A percentile compares a stretch with the other conserved stretches of the same genome.
phyloP scores from a whole-genome alignment of 2,329 filamentous ascomycete genomes.

The Botryotinia narcissicola region DNA sequence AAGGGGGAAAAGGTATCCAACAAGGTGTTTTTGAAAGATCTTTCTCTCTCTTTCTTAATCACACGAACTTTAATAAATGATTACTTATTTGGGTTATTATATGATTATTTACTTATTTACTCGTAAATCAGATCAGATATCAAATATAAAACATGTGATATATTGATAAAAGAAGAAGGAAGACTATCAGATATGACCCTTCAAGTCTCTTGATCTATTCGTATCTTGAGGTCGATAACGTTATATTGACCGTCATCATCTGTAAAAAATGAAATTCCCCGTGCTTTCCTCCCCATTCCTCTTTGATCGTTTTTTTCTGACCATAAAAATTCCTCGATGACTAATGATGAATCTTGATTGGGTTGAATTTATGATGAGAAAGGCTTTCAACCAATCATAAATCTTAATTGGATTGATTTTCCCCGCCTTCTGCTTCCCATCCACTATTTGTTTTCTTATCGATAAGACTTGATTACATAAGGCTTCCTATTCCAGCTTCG shows the following conservation, averaged over 20 bases:
- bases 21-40: conserved; percentile 13
- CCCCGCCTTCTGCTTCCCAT: not conserved
- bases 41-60: not conserved
- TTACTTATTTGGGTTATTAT: too few relatives aligned
- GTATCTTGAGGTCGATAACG: not conserved
- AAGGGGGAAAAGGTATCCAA: conserved; percentile 9
- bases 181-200: not conserved
- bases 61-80: too few relatives aligned
- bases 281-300: not conserved
- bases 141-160: not conserved
- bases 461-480: not conserved
- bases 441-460: not conserved
- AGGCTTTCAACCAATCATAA: not conserved
- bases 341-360: not conserved
- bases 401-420: not conserved
- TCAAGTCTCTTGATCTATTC: not conserved
- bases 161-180: not conserved
- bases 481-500: not conserved
- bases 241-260: not conserved
- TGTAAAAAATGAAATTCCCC: not conserved
- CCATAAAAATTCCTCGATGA: not conserved
- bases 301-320: not conserved
- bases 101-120: too few relatives aligned
- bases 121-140: not conserved
- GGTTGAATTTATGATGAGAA: not conserved